Evolutionary conservation across 148 eudicot genomes (phyloP).

Genomic region (Beta vulgaris): DNA sequence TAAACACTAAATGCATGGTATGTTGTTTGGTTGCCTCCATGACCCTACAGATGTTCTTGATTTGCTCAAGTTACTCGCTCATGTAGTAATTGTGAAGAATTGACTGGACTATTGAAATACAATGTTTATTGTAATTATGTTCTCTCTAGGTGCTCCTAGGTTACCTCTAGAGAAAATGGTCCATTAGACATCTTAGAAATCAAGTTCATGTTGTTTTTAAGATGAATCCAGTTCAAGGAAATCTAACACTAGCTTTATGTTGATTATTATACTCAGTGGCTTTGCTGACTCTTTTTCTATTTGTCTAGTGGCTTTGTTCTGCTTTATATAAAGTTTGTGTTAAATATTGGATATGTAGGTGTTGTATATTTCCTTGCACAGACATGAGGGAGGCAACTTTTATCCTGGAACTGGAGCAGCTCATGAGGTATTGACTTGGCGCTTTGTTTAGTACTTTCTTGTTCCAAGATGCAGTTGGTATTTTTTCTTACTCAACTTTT

Average conservation of each 20-base stretch:
- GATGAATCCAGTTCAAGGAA: neutral
- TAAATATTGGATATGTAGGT: conserved; percentile 43
- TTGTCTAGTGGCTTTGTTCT: neutral
- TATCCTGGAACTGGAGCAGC: conserved; percentile 98
- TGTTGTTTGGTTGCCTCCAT: neutral
- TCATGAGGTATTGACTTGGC: conserved; percentile 54
- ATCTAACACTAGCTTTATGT: neutral
- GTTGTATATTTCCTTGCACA: conserved; percentile 88
- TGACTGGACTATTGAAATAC: neutral
- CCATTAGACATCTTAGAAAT: neutral
- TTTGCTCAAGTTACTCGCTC: neutral
- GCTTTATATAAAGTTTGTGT: neutral
- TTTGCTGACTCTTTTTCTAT: neutral
- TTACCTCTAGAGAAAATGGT: neutral
- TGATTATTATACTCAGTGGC: neutral
- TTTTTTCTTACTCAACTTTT: neutral
- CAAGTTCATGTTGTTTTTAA: neutral
- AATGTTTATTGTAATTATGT: neutral
- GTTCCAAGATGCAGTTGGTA: neutral
- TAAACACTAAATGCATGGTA: neutral
- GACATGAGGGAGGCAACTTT: conserved; percentile 93
- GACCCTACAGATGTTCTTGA: neutral
- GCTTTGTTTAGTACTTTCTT: neutral
- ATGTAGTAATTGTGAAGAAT: neutral
- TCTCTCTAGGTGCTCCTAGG: neutral